Evolutionary conservation across 164 flowering plant genomes (phyloP), one percentile per base, ranked within the genome.

Genomic region (Buxus sempervirens): DNA sequence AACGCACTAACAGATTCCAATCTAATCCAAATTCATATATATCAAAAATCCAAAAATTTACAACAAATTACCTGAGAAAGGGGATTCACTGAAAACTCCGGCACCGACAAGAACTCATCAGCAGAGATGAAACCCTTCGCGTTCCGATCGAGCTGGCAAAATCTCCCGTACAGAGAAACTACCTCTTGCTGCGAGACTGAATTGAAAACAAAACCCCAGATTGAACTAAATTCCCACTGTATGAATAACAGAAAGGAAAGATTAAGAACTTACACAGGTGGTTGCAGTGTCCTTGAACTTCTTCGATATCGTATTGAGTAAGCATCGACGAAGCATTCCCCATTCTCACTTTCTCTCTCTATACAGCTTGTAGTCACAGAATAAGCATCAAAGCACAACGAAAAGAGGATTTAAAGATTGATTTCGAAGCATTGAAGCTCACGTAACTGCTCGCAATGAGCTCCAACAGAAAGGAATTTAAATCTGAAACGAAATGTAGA

Each of bases 261-360:
- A 32, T 32, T 9, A 21, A 63, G 42, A 20, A 72, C 89, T 48
- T 71, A 95, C 98, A 92, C 10, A 87, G 77, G 73, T 86, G 59
- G 64, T 86, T 69, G 80, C 94, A 88, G 77, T 95, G 82, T 55
- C 83, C 84, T 78, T 94, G 93, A 65, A 94, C 98, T 80, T 90
- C 98, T 78, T 94, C 98, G 54, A 94, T 94, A 58, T 94, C 98
- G 60, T 91, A 91, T 65, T 94, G 98, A 64, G 96, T 91, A 14
- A 91, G 86, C 91, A 83, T 82, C 6, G 98, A 94, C 0, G 95
- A 86, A 5, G 96, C 78, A 69, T 49, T 90, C 66, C 98, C 98
- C 98, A 94, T 94, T 62, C 45, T 15, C 65, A 58, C 67, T 53
- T 22, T 27, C 58, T 45, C 45, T 51, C 61, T 32, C 38, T 32